Evolutionary conservation across 1,284 basidiomycete species (phyloP).

Genomic region (Singerocomus inundabilis): DNA sequence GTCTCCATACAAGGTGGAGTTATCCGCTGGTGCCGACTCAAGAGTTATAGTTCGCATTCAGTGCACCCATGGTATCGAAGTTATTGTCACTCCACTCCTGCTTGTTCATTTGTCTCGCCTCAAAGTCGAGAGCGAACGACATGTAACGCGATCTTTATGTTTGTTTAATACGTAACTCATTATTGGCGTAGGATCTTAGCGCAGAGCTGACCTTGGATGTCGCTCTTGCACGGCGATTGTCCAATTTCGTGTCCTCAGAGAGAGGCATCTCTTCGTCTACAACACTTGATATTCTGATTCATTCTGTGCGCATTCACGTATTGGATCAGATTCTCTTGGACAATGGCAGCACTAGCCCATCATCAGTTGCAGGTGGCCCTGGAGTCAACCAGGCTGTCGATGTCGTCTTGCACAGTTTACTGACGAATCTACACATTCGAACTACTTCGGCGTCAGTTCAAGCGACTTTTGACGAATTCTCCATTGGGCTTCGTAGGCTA

Average conservation of each 20-base stretch:
- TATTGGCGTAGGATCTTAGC: slow-evolving; percentile 35
- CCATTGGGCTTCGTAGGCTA: slow-evolving; percentile 12
- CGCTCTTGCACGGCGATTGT: slow-evolving; percentile 42
- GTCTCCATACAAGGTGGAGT: slow-evolving; percentile 3
- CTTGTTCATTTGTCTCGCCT: slow-evolving; percentile 38
- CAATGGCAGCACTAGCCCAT: background rate
- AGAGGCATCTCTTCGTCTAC: slow-evolving; percentile 1
- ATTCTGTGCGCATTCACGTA: slow-evolving; percentile 25
- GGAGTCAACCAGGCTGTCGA: slow-evolving; percentile 16
- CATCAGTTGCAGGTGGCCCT: background rate
- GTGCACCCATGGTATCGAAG: slow-evolving; percentile 34
- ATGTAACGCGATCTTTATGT: slow-evolving; percentile 33
- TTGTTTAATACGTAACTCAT: slow-evolving; percentile 8
- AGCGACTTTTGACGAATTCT: slow-evolving; percentile 21
- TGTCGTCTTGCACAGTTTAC: slow-evolving; percentile 18
- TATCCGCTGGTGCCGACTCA: slow-evolving; percentile 1
- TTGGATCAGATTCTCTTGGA: slow-evolving; percentile 26
- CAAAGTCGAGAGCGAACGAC: slow-evolving; percentile 42
- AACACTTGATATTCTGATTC: slow-evolving; percentile 25
- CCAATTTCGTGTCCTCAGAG: slow-evolving; percentile 24
- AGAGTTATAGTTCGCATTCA: slow-evolving; percentile 25
- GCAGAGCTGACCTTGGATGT: slow-evolving; percentile 50
- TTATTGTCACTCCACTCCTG: slow-evolving; percentile 48
- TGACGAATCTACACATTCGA: slow-evolving; percentile 22
- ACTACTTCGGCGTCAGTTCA: slow-evolving; percentile 3